Evolutionary conservation across 352 stramenopile species (phyloP), one percentile per base, ranked within the genome.

Genomic region (Globisporangium sylvaticum): DNA sequence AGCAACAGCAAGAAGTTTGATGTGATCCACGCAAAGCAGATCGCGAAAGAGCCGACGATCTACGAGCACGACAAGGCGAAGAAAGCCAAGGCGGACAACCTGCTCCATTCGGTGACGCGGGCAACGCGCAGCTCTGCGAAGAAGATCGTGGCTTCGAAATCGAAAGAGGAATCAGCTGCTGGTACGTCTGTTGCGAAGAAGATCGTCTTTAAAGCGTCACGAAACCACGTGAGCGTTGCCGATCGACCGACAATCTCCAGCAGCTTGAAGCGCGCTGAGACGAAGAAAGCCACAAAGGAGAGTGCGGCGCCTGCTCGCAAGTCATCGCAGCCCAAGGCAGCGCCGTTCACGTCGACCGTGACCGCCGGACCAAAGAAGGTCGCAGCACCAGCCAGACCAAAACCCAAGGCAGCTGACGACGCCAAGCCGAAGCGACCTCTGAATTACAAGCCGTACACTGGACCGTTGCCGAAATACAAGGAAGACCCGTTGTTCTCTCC

Each of bases 361-460:
- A 67, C 37, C 9, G 54, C 65, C n/a, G 42, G 32, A 2, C 46
- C 48, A 20, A 69, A 60, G 64, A 65, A 62, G 4, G 22, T 39
- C 9, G 52, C 10, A 24, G n/a, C 15, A 27, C 31, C 34, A 39
- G 42, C 44, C 4, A 64, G 53, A 18, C 27, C 50, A 18, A 24
- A 24, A 66, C n/a, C 18, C 52, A 58, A 66, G 42, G 3, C 37
- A 32, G 53, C 42, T 0, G 53, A 27, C 12, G 52, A 55, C 12
- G 20, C 29, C 27, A 72, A 72, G 15, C 14, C 53, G 12, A 70
- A 67, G 50, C 48, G 46, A 27, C 4, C 63, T 25, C 27, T 62
- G 42, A 66, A 25, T 57, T 92, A 89, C 72, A 91, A 82, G 62
- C 84, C 84, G n/a, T 88, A 93, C 70, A 83, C 64, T 39, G 84